These are phyloP conservation scores for Yamadazyma dushanensis DNA, from an alignment of 1,139 yeast genomes.

Conservation along the genomic window DNA sequence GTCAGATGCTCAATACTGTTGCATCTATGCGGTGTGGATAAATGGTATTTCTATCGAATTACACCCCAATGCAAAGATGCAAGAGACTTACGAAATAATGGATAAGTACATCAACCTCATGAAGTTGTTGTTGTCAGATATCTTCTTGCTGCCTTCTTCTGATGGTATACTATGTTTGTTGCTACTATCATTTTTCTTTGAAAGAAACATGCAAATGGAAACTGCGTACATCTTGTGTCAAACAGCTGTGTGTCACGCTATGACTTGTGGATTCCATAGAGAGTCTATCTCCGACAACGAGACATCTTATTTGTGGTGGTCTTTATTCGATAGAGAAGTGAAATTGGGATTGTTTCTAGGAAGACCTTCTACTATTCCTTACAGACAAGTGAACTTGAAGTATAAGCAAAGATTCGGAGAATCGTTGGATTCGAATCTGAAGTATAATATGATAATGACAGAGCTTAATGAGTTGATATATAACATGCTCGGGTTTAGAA, in stretches of 20 bases:
- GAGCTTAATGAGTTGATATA: constrained; percentile 11
- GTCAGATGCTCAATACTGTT: constrained; percentile 11
- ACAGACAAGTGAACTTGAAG: constrained; percentile 11
- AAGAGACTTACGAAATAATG: constrained; percentile 16
- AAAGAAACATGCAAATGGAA: constrained; percentile 43
- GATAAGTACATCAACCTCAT: constrained; percentile 21
- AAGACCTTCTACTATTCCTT: constrained; percentile 14
- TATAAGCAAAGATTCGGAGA: constrained; percentile 7
- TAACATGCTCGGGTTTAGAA: constrained; percentile 5
- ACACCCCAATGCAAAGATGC: constrained; percentile 6
- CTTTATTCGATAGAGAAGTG: constrained; percentile 14
- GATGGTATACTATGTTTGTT: constrained; percentile 43
- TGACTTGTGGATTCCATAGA: constrained; percentile 45
- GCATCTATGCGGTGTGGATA: constrained; percentile 14
- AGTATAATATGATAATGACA: constrained; percentile 7
- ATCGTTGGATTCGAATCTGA: constrained; percentile 5
- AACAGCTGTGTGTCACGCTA: constrained; percentile 43
- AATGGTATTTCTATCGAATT: constrained; percentile 13
- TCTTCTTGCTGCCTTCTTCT: constrained; percentile 39
- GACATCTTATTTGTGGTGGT: constrained; percentile 18
- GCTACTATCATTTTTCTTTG: constrained; percentile 39
- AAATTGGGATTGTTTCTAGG: constrained; percentile 15
- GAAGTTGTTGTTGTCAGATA: constrained; percentile 39
- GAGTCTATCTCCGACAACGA: constrained; percentile 25
- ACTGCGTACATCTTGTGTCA: constrained; percentile 43